Base-by-base conservation (phyloP, 768 basidiomycete species). In the Lenzites betulinus region DNA sequence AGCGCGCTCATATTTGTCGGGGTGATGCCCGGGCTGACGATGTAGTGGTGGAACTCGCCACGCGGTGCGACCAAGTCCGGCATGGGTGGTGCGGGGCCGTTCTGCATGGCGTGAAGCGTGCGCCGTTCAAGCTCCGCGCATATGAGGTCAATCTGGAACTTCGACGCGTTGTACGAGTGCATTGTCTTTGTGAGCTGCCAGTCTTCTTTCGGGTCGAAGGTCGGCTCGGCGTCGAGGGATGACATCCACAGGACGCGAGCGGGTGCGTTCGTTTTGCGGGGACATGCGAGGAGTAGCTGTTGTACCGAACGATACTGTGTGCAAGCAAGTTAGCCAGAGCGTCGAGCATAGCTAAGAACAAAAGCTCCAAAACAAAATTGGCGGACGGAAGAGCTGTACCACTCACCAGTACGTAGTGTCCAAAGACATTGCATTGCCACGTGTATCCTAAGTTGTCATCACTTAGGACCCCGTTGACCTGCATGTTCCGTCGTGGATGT, bases 361-460 rank as follows among this genome's bases (percentile, higher is more conserved):
- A 42, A 20, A n/a, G n/a, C n/a, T n/a, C n/a, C n/a, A n/a, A n/a
- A n/a, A n/a, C n/a, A n/a, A n/a, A n/a, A n/a, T n/a, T n/a, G 30
- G 30, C 30, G 4, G 11, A 5, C 11, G 49, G 8, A 41, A 47
- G 22, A 49, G 22, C 23, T 33, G 22, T 15, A 44, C 26, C 4
- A 80, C 88, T 55, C 67, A 93, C 92, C 64, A 95, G 74, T 28
- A 80, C 80, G 69, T 88, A 94, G 72, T 93, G 92, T 0, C 88
- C 86, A 57, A 94, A 93, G 26, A 93, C 74, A 66, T 94, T 94
- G 60, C 84, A 89, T 69, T 93, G 90, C 90, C 92, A 95, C 7
- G 87, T 82, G 81, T 82, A 88, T 2, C 93, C 93, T 0, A 93
- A 73, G 6, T 87, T 85, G 64, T 95, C 91, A 4, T 74, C 73